These are phyloP conservation scores for Tricholoma sp. DNA, from an alignment of 768 basidiomycete genomes.

Conservation along the genomic window DNA sequence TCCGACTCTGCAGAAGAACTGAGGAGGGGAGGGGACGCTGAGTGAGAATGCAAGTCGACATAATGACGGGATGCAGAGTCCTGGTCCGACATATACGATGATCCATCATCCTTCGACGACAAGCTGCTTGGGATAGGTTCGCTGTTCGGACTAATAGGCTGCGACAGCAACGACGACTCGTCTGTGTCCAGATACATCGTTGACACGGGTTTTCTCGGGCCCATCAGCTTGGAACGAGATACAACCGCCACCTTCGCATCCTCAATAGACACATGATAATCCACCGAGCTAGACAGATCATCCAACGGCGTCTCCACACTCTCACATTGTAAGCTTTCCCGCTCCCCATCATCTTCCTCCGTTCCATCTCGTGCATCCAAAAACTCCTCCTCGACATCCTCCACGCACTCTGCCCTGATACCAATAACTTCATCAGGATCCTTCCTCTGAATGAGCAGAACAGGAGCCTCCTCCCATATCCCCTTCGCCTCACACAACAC, in stretches of 20 bases:
- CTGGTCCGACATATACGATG: conserved; percentile 25
- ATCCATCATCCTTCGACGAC: conserved; percentile 16
- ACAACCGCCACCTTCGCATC: conserved; percentile 10
- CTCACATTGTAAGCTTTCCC: conserved; percentile 17
- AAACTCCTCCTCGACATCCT: conserved; percentile 16
- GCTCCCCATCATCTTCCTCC: conserved; percentile 18
- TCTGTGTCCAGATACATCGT: conserved; percentile 34
- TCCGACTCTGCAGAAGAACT: conserved; percentile 60
- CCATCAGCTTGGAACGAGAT: conserved; percentile 6
- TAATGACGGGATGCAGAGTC: conserved; percentile 9
- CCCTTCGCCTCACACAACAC: conserved; percentile 66
- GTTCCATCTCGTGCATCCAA: conserved; percentile 23
- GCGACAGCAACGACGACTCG: conserved; percentile 8
- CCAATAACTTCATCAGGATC: conserved; percentile 19
- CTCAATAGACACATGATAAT: conserved; percentile 34
- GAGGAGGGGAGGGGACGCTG: conserved; percentile 41
- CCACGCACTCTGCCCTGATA: conserved; percentile 19
- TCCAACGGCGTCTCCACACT: conserved; percentile 24
- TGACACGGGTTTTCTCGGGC: conserved; percentile 21
- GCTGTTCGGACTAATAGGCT: background rate
- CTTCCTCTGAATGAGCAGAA: conserved; percentile 28
- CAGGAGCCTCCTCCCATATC: conserved; percentile 49
- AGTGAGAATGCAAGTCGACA: conserved; percentile 16
- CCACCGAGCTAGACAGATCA: conserved; percentile 25
- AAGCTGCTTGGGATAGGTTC: conserved; percentile 8